Base-by-base conservation (phyloP, 768 basidiomycete species). In the Lanmaoa rubissima region DNA sequence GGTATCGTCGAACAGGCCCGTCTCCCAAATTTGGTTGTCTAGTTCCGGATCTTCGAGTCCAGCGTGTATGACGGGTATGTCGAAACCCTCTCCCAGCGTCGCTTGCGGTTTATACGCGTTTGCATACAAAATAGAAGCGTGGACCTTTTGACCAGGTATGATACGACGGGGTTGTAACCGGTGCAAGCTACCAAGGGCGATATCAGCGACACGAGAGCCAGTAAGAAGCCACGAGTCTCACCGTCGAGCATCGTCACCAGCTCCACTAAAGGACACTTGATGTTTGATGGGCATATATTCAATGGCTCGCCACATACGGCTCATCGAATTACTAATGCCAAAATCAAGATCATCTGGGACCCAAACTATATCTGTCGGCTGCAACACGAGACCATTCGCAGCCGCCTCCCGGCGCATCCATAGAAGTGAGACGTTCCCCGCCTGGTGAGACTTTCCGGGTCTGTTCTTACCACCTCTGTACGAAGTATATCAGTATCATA, bases 371-470 rank as follows among this genome's bases (percentile, higher is more conserved):
- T 68, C 67, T 12, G 64, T 69, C 12, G 67, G 63, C 9, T 60
- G 48, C 44, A 75, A 58, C 3, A 48, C 54, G 2, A 75, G 65
- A 35, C 74, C 74, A 12, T 26, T 51, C 1, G 46, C 54, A 9
- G 49, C 13, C 1, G 73, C 74, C 51, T 74, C 71, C 17, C 59
- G 62, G 48, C 67, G 65, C 73, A 74, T 74, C 73, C 73, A 74
- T 10, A 69, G 21, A 2, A 73, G 49, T 1, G 73, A 65, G 16
- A 52, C 62, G 13, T 66, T 69, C n/a, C 67, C 67, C 0, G 67
- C 64, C 16, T 66, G 67, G 17, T 55, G 41, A 31, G 62, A 61
- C 9, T 32, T 55, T 19, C 64, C 66, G 0, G 67, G 64, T 35
- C 60, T 61, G 14, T 59, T 66, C 36, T n/a, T 69, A 10, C 67